Evolutionary conservation across 2,329 filamentous ascomycete genomes (phyloP).

Genomic region (Fusarium incarnatum): DNA sequence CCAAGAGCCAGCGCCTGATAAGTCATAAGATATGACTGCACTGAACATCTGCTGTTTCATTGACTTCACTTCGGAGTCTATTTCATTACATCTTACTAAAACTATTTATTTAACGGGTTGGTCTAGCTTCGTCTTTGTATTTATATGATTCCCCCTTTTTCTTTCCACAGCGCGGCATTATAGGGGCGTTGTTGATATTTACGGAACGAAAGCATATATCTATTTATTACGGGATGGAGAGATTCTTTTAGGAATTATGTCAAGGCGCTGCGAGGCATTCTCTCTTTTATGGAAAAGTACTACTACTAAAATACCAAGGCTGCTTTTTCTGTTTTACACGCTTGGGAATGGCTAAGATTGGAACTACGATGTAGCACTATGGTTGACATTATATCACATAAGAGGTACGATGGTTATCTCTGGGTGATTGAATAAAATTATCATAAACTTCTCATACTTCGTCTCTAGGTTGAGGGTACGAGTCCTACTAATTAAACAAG

Average conservation of each 20-base stretch:
- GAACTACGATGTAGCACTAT: background rate
- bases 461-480: background rate
- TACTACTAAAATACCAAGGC: conserved; percentile 19
- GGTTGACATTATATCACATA: background rate
- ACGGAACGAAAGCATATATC: conserved; percentile 17
- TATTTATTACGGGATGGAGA: conserved; percentile 14
- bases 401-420: background rate
- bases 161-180: conserved; percentile 33
- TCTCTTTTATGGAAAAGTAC: conserved; percentile 23
- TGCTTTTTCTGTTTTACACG: conserved; percentile 2
- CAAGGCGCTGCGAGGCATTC: conserved; percentile 17
- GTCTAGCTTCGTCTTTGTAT: conserved; percentile 33
- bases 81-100: background rate
- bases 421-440: background rate
- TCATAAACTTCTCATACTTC: background rate
- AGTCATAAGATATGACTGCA: conserved; percentile 12
- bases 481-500: background rate
- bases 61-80: background rate
- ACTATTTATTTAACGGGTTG: conserved; percentile 2
- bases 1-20: background rate
- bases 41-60: background rate
- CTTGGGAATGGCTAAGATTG: conserved; percentile 15
- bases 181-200: conserved; percentile 39
- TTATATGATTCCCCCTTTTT: conserved; percentile 36
- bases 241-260: conserved; percentile 6